Evolutionary conservation across 2,329 filamentous ascomycete genomes (phyloP).

Genomic region (Emmonsiellopsis sp.): DNA sequence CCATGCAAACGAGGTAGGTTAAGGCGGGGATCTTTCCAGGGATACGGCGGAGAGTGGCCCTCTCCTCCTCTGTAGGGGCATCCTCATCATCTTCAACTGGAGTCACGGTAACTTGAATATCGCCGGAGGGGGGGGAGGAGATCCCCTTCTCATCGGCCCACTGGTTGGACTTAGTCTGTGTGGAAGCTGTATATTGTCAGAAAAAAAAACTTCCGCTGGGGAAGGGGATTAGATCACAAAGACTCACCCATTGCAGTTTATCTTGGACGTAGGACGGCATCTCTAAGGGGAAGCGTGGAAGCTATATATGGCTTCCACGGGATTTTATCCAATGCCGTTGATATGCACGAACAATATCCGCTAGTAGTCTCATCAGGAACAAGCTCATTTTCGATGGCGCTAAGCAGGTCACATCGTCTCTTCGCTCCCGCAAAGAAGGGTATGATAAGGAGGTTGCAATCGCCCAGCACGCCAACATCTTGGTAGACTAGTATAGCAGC

Average conservation of each 20-base stretch:
- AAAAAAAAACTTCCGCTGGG: not conserved
- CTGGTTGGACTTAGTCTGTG: not conserved
- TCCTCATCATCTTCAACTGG: not conserved
- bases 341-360: no score
- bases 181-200: not conserved
- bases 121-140: not conserved
- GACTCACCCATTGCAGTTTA: not conserved
- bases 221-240: not conserved
- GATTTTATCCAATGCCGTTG: no score
- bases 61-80: slow-evolving; percentile 41
- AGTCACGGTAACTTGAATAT: not conserved
- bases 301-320: no score
- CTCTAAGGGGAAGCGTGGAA: no score
- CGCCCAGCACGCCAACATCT: no score
- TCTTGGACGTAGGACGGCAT: no score
- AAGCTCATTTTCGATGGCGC: no score
- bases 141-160: not conserved
- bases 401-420: no score
- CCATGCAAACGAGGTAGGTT: slow-evolving; percentile 50
- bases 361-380: no score
- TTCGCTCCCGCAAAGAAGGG: no score
- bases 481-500: no score
- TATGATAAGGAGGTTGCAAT: no score
- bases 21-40: slow-evolving; percentile 43
- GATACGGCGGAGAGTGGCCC: slow-evolving; percentile 37